Evolutionary conservation across 192 early-diverging fungal genomes (phyloP).

Genomic region (Mortierella hygrophila): DNA sequence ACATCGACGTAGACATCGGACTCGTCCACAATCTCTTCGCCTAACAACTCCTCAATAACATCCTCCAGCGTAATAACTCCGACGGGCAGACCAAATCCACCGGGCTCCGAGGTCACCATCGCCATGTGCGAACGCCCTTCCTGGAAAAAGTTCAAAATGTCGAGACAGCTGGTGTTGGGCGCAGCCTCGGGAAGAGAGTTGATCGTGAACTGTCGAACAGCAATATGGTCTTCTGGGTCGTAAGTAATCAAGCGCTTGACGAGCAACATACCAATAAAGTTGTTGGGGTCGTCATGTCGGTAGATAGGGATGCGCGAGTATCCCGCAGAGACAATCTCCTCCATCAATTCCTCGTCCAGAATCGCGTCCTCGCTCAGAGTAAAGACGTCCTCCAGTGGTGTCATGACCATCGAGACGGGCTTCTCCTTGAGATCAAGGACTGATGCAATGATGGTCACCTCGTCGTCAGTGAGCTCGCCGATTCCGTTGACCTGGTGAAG

Average conservation of each 20-base stretch:
- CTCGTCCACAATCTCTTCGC: slow-evolving; percentile 86
- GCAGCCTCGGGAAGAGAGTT: slow-evolving; percentile 47
- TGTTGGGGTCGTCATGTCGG: slow-evolving; percentile 18
- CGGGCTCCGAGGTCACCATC: slow-evolving; percentile 55
- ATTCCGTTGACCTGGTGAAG: slow-evolving; percentile 75
- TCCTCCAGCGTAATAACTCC: slow-evolving; percentile 85
- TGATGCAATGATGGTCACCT: slow-evolving; percentile 76
- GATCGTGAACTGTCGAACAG: slow-evolving; percentile 62
- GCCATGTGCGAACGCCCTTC: slow-evolving; percentile 86
- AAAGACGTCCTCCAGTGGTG: slow-evolving; percentile 68
- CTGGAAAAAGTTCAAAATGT: slow-evolving; percentile 85
- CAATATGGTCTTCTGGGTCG: slow-evolving; percentile 68
- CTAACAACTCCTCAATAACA: slow-evolving; percentile 86
- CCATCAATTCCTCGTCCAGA: slow-evolving; percentile 64
- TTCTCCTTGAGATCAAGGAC: slow-evolving; percentile 76
- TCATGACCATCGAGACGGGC: slow-evolving; percentile 72
- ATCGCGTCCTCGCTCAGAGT: slow-evolving; percentile 65
- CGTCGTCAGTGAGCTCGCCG: slow-evolving; percentile 72
- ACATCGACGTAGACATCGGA: slow-evolving; percentile 69
- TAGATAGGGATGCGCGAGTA: slow-evolving; percentile 79
- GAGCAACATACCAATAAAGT: slow-evolving; percentile 28
- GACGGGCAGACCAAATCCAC: slow-evolving; percentile 41
- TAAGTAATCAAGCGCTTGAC: slow-evolving; percentile 61
- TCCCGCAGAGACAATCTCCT: slow-evolving; percentile 69
- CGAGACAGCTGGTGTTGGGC: slow-evolving; percentile 59